These are phyloP conservation scores for Aspergillus sp. DNA, from an alignment of 2,329 filamentous ascomycete genomes.

Conservation along the genomic window DNA sequence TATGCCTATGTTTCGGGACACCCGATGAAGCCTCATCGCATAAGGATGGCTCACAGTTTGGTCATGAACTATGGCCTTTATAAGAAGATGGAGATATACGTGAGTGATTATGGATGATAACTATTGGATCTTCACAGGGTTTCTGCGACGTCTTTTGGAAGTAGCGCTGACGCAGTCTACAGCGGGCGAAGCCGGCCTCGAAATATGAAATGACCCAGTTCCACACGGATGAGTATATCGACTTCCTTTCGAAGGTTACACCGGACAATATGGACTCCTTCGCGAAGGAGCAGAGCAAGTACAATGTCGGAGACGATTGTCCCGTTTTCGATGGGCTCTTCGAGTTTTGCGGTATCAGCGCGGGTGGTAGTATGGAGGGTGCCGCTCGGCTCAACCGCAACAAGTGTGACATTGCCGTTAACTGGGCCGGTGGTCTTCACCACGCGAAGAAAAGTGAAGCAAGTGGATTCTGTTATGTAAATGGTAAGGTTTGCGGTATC, in stretches of 20 bases:
- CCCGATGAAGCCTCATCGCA: conserved; percentile 68
- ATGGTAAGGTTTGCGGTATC: conserved; percentile 54
- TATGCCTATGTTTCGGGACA: conserved; percentile 87
- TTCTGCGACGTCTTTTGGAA: not conserved
- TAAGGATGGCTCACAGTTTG: conserved; percentile 66
- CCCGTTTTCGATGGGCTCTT: conserved; percentile 71
- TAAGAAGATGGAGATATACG: conserved; percentile 72
- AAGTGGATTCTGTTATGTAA: conserved; percentile 97
- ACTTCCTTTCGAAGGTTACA: conserved; percentile 80
- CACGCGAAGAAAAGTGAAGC: conserved; percentile 95
- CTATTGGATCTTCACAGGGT: not conserved
- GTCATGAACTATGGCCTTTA: conserved; percentile 75
- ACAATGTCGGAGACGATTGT: conserved; percentile 66
- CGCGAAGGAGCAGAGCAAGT: conserved; percentile 82
- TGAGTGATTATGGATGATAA: conserved; percentile 37
- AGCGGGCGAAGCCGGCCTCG: conserved; percentile 77
- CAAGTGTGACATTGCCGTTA: conserved; percentile 68
- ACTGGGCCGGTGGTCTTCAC: conserved; percentile 95
- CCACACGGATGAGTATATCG: conserved; percentile 72
- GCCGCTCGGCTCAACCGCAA: conserved; percentile 67
- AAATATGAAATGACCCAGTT: conserved; percentile 74
- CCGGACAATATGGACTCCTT: conserved; percentile 98
- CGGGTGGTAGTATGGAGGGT: conserved; percentile 70
- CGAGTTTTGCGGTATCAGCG: conserved; percentile 70
- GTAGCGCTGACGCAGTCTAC: conserved; percentile 25